A percentile compares a stretch with the other conserved stretches of the same genome.
Evolutionary conservation across 441 rosid genomes (phyloP).

Genomic region (California macrophylla): DNA sequence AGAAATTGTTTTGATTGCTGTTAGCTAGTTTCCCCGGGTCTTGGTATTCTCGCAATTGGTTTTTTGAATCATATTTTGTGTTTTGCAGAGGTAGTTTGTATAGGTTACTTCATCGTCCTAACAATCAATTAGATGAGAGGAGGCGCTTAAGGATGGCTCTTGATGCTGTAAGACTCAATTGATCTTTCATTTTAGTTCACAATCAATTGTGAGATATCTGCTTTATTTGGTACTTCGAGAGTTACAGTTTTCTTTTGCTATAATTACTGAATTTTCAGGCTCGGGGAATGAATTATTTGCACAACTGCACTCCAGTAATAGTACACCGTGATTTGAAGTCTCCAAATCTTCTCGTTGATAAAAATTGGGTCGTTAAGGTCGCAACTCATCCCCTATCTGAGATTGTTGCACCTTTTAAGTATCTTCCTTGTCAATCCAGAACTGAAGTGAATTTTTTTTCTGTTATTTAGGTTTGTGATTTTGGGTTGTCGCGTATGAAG

Average conservation of each 20-base stretch:
- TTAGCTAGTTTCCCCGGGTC: no score
- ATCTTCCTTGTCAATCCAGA: conserved; percentile 15
- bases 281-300: conserved; percentile 96
- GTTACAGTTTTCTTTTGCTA: conserved; percentile 8
- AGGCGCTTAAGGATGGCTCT: conserved; percentile 92
- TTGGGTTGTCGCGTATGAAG: conserved; percentile 55
- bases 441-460: conserved; percentile 11
- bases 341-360: conserved; percentile 91
- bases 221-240: conserved; percentile 15
- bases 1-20: background rate
- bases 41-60: background rate
- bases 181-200: conserved; percentile 8
- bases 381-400: conserved; percentile 12
- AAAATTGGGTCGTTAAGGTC: conserved; percentile 95
- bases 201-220: conserved; percentile 5
- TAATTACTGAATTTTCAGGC: conserved; percentile 47
- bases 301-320: conserved; percentile 69
- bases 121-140: conserved; percentile 85
- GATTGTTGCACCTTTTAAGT: background rate
- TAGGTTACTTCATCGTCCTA: conserved; percentile 78
- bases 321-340: conserved; percentile 94
- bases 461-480: conserved; percentile 63
- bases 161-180: conserved; percentile 57
- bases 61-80: conserved; percentile 14
- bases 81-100: conserved; percentile 96